Evolutionary conservation across 169 alveolate genomes (phyloP).

Genomic region (Babesia ovata): DNA sequence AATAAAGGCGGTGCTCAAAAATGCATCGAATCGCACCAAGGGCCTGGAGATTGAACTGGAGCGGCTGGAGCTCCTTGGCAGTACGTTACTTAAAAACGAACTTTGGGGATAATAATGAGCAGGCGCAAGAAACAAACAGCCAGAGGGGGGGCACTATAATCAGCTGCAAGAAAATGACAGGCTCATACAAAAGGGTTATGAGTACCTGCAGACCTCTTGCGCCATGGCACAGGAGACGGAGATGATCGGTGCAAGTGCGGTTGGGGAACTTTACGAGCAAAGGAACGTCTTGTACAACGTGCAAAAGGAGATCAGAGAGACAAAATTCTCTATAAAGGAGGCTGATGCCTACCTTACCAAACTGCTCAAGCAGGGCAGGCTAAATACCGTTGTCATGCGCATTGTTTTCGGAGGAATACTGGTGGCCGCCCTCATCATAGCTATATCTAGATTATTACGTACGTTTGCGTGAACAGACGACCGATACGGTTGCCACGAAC

Average conservation of each 20-base stretch:
- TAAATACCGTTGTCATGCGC: conserved; percentile 50
- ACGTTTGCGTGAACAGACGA: background rate
- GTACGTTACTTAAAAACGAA: background rate
- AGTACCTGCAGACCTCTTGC: conserved; percentile 58
- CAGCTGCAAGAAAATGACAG: conserved; percentile 42
- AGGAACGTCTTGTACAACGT: conserved; percentile 47
- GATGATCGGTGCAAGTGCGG: conserved; percentile 56
- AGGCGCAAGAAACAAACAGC: conserved; percentile 7
- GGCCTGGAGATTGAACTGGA: conserved; percentile 50
- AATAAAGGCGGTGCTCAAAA: conserved; percentile 33
- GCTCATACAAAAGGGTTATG: conserved; percentile 51
- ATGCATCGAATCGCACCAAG: conserved; percentile 57
- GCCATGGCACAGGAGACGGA: conserved; percentile 67
- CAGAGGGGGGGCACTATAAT: conserved; percentile 31
- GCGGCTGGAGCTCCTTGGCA: conserved; percentile 64
- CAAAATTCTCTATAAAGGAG: conserved; percentile 26
- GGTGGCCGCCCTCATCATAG: conserved; percentile 33
- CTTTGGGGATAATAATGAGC: background rate
- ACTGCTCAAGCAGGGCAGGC: conserved; percentile 66
- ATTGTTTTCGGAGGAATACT: conserved; percentile 30
- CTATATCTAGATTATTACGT: conserved; percentile 27
- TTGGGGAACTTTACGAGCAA: conserved; percentile 48
- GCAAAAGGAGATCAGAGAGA: conserved; percentile 12
- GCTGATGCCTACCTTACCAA: conserved; percentile 64
- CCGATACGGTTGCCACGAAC: background rate